Percentiles rank a stretch among this genome's conserved stretches.
Conservation (phyloP, 768 basidiomycete species). For the Suillus decipiens region DNA sequence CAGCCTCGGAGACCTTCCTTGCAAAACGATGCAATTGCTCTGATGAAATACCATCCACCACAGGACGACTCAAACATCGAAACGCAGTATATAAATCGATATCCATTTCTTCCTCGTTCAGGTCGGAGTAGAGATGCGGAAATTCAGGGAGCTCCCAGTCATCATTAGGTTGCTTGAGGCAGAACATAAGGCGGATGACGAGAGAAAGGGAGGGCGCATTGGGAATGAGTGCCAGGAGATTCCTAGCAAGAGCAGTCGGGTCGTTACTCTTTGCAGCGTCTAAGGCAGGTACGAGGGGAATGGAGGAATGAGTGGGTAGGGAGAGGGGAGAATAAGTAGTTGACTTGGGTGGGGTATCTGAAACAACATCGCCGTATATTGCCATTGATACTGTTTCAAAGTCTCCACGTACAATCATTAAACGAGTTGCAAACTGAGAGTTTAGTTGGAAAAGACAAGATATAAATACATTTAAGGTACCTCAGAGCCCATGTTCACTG, state of each 20-base stretch:
- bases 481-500: slow-evolving; percentile 69
- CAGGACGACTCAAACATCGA: slow-evolving; percentile 54
- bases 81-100: slow-evolving; percentile 62
- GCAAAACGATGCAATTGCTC: slow-evolving; percentile 59
- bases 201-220: slow-evolving; percentile 64
- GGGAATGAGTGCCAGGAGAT: slow-evolving; percentile 62
- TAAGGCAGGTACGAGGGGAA: slow-evolving; percentile 49
- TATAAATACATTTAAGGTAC: slow-evolving; percentile 34
- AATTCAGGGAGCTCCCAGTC: slow-evolving; percentile 80
- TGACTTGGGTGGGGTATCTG: slow-evolving; percentile 41
- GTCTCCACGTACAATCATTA: slow-evolving; percentile 80
- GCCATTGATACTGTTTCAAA: slow-evolving; percentile 69
- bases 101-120: slow-evolving; percentile 51
- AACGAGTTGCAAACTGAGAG: slow-evolving; percentile 65
- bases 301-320: slow-evolving; percentile 36
- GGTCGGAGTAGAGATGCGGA: slow-evolving; percentile 66
- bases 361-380: slow-evolving; percentile 54
- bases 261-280: slow-evolving; percentile 63
- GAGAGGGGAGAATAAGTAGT: slow-evolving; percentile 43
- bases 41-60: slow-evolving; percentile 54
- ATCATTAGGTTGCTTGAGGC: slow-evolving; percentile 74
- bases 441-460: slow-evolving; percentile 8
- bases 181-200: slow-evolving; percentile 73
- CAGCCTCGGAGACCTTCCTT: slow-evolving; percentile 51
- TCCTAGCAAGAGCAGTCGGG: slow-evolving; percentile 61